Percentiles rank a stretch among this genome's conserved stretches.
Evolutionary conservation across 768 basidiomycete genomes (phyloP).

Genomic region (Mycena kentingensis): DNA sequence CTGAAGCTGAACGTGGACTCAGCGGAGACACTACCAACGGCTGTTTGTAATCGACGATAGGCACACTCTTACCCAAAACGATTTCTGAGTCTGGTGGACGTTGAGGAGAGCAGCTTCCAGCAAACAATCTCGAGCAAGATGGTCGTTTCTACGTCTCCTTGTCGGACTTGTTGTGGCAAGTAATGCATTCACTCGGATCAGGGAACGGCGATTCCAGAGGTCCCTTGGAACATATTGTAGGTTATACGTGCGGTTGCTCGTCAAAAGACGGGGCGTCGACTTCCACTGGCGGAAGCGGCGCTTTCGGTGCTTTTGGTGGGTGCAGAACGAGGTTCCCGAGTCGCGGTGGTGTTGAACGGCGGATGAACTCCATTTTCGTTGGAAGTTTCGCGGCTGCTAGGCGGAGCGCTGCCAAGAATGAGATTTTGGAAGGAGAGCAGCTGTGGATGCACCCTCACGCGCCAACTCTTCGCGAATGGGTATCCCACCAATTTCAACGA

Average conservation of each 20-base stretch:
- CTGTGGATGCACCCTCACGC: slow-evolving; percentile 78
- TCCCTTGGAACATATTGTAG: too few relatives aligned
- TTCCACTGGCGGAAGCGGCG: neutral
- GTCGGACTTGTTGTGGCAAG: too few relatives aligned
- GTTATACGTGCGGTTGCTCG: neutral
- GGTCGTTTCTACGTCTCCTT: too few relatives aligned
- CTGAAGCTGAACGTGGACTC: too few relatives aligned
- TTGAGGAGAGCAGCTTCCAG: too few relatives aligned
- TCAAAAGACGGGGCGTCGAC: neutral
- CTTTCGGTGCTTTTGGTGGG: slow-evolving; percentile 38
- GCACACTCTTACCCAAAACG: too few relatives aligned
- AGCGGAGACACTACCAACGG: too few relatives aligned
- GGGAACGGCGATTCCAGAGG: too few relatives aligned
- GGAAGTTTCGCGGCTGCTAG: slow-evolving; percentile 89
- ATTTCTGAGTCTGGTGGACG: too few relatives aligned
- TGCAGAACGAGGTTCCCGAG: slow-evolving; percentile 66
- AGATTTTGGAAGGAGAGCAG: slow-evolving; percentile 2
- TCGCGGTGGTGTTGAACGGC: slow-evolving; percentile 64
- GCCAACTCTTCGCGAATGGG: slow-evolving; percentile 92
- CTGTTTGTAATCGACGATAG: too few relatives aligned
- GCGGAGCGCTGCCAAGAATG: slow-evolving; percentile 64
- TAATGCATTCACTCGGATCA: too few relatives aligned
- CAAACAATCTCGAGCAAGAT: too few relatives aligned
- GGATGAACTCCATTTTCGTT: slow-evolving; percentile 85
- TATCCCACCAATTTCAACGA: slow-evolving; percentile 91